These are phyloP conservation scores for Osmanthus fragrans DNA, from an alignment of 257 asterid species.

Conservation along the genomic window DNA sequence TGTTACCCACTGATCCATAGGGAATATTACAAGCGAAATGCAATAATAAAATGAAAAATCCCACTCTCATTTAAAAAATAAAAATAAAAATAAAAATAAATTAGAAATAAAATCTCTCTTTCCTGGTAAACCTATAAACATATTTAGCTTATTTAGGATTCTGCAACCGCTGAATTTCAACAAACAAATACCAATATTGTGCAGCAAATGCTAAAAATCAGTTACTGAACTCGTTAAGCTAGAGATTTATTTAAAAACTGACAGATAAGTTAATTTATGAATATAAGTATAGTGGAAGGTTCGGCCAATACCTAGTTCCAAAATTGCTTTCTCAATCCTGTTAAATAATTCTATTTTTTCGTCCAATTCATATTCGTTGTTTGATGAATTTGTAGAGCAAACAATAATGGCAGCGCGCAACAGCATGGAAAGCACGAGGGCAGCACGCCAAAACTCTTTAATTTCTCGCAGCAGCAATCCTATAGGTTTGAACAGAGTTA, in stretches of 20 bases:
- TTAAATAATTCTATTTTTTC: conserved; percentile 42
- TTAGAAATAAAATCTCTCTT: too few relatives aligned
- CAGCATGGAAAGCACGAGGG: conserved; percentile 61
- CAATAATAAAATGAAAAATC: too few relatives aligned
- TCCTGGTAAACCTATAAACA: too few relatives aligned
- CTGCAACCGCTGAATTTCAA: background rate
- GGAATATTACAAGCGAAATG: too few relatives aligned
- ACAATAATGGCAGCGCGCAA: conserved; percentile 44
- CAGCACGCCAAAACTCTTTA: conserved; percentile 78
- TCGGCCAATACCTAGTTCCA: conserved; percentile 48
- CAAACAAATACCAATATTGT: background rate
- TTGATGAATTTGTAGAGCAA: conserved; percentile 21
- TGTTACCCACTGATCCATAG: background rate
- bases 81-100: too few relatives aligned
- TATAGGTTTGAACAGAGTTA: conserved; percentile 21
- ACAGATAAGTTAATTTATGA: background rate
- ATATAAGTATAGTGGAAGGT: conserved; percentile 1
- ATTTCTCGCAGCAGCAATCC: conserved; percentile 80
- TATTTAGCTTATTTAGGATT: too few relatives aligned
- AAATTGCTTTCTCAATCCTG: conserved; percentile 48
- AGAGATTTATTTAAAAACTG: background rate
- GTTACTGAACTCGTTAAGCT: background rate
- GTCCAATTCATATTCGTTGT: conserved; percentile 36
- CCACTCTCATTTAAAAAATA: background rate
- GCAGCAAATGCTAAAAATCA: background rate